Evolutionary conservation across 805 yeast genomes (phyloP), one percentile per base, ranked within the genome.

Genomic region (Wickerhamomyces chaumierensis): DNA sequence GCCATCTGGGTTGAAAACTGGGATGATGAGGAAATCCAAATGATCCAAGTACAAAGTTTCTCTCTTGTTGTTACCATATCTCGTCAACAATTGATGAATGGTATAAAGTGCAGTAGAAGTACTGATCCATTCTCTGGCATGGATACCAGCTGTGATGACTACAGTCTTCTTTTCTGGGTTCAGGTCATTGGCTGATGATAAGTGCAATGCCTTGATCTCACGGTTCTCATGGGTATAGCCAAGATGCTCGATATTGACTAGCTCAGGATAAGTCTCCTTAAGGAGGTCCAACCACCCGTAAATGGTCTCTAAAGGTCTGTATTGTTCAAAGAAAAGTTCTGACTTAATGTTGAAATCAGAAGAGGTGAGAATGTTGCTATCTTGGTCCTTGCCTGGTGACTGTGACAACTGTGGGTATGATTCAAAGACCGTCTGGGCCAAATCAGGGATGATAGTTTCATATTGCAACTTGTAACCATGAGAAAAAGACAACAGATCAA

Each of bases 1-100:
- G 0, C 96, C 96, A 59, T 87, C 96, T 1, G 95, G 95, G 52
- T 87, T 87, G 57, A 78, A 71, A 12, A 85, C 83, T 0, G 96
- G 96, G 23, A 86, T 68, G 46, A 87, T 76, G 27, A 83, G 56
- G 48, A 82, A 81, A 50, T 85, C 90, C 41, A 84, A 57, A 34
- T 74, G 61, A 35, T 76, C 62, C 42, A 85, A 57, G 42, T 63
- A 75, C 25, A 56, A 58, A 4, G 63, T 63, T 40, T 68, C 73
- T 36, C 65, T 63, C 23, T 52, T 55, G 19, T 48, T 54, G 15
- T 54, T 56, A 0, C 72, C 76, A 48, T 68, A 73, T 35, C 63
- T 66, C 27, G 62, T 53, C 36, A 75, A 50, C 42, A 84, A 43
- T 55, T 66, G 57, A 51, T 64, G 64, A 17, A 78, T 49, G 3